Evolutionary conservation across 805 yeast genomes (phyloP).

Genomic region (Ogataea angusta): DNA sequence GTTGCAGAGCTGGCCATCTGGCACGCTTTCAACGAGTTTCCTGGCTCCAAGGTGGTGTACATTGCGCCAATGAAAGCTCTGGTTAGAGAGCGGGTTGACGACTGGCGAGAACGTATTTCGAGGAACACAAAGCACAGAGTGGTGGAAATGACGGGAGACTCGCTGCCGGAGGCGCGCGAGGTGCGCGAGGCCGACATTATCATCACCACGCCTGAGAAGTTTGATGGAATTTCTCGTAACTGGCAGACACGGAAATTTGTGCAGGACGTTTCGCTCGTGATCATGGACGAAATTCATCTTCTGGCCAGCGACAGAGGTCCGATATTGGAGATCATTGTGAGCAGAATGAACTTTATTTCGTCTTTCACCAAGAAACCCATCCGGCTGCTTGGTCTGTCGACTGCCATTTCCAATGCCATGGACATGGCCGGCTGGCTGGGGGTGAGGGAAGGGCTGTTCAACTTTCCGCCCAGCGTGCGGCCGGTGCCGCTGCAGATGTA

Average conservation of each 20-base stretch:
- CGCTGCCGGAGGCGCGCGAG: constrained; percentile 66
- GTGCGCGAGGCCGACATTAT: constrained; percentile 70
- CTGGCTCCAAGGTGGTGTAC: constrained; percentile 76
- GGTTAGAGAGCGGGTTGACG: constrained; percentile 79
- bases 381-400: constrained; percentile 72
- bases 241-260: constrained; percentile 81
- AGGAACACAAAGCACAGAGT: constrained; percentile 46
- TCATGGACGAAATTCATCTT: constrained; percentile 84
- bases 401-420: constrained; percentile 82
- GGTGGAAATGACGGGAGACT: constrained; percentile 82
- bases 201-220: constrained; percentile 82
- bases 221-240: constrained; percentile 82
- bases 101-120: constrained; percentile 61
- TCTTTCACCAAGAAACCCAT: constrained; percentile 58
- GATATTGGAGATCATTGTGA: constrained; percentile 83
- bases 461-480: constrained; percentile 77
- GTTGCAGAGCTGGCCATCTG: constrained; percentile 97
- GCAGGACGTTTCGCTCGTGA: constrained; percentile 67
- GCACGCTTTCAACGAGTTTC: constrained; percentile 86
- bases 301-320: constrained; percentile 87
- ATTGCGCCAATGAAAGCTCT: constrained; percentile 90
- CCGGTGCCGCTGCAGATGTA: constrained; percentile 87
- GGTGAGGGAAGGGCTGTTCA: constrained; percentile 69
- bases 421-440: constrained; percentile 87
- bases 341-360: constrained; percentile 74